Base-by-base conservation (phyloP, 139 green algal species). In the Asterochloris erici region DNA sequence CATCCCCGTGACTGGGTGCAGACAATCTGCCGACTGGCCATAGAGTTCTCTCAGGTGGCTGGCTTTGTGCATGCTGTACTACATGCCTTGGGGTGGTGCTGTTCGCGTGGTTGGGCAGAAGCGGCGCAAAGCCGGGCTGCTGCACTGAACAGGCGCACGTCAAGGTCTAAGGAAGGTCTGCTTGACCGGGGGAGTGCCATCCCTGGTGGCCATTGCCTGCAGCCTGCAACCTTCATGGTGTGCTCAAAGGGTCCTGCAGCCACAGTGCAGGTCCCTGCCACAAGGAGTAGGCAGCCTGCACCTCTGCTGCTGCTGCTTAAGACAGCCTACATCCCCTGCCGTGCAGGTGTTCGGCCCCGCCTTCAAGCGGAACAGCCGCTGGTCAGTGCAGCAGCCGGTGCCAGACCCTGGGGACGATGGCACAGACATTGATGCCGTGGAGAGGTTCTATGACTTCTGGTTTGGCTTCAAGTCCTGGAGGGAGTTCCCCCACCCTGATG, bases 391-490 rank as follows among this genome's bases (percentile, higher is more conserved):
- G 54, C 81, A 91, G 71, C 86, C 90, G 0, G 94, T 96, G 63
- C 95, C 95, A 13, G 92, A 96, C 38, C 27, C 97, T 54, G 94
- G 95, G 14, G 91, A 95, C 63, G 88, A 91, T 9, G 68, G 81
- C 29, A 88, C 82, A 0, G 23, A 83, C 13, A 93, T 88, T 73
- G 83, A 87, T 13, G 84, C 85, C 38, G 87, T 98, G 38, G 87
- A 94, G 68, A 88, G 86, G 64, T 99, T 99, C 82, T 99, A 99
- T 85, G 91, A 98, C 88, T 99, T 99, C 79, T 99, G 96, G 96
- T 98, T 88, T 74, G 60, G 17, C 61, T 98, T 97, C 89, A 95
- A 93, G 86, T 95, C 88, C 14, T 99, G 96, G 96, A 86, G 96
- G 16, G 96, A 99, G 91, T 98, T 98, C 84, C 96, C 96, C 0